Base-by-base conservation (phyloP, 805 yeast genomes). In the Groenewaldozyma tartarivorans region DNA sequence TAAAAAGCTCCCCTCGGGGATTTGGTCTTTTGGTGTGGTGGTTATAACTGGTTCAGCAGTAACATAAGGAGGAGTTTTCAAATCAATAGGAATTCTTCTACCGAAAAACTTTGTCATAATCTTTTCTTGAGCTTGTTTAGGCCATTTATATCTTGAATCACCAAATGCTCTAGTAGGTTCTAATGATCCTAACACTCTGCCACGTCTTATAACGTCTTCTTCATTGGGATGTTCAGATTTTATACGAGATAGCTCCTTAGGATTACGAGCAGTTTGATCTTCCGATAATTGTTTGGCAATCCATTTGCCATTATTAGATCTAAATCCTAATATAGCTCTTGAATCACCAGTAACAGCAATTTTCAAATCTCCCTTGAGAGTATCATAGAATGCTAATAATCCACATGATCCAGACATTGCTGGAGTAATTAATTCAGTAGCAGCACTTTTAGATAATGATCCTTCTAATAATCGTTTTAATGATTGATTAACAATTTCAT, bases 131-230 rank as follows among this genome's bases (percentile, higher is more conserved):
- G 85, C 72, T 18, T 79, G 76, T 29, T 69, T 67, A 24, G 87
- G 75, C 69, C 94, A 72, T 57, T 92, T 92, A 58, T 86, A 92
- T 46, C 96, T 74, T 44, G 95, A 94, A 61, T 92, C 98, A 36
- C 98, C 98, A 67, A 92, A 92, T 1, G 97, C 95, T 54, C 98
- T 71, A 0, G 95, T 77, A 11, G 98, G 98, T 61, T 92, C 97
- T 47, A 92, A 71, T 7, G 92, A 77, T 0, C 98, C 98, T 50
- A 92, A 69, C 7, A 92, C 83, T 54, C 98, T 75, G 3, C 97
- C 98, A 47, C 84, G 76, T 48, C 82, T 71, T 27, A 90, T 73
- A 34, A 80, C 94, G 38, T 79, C 77, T 29, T 56, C 42, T 61
- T 90, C 96, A 45, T 79, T 79, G 1, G 98, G 98, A 62, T 92